Evolutionary conservation across 1,284 basidiomycete species (phyloP).

Genomic region (Cystobasidiaceae sp.): DNA sequence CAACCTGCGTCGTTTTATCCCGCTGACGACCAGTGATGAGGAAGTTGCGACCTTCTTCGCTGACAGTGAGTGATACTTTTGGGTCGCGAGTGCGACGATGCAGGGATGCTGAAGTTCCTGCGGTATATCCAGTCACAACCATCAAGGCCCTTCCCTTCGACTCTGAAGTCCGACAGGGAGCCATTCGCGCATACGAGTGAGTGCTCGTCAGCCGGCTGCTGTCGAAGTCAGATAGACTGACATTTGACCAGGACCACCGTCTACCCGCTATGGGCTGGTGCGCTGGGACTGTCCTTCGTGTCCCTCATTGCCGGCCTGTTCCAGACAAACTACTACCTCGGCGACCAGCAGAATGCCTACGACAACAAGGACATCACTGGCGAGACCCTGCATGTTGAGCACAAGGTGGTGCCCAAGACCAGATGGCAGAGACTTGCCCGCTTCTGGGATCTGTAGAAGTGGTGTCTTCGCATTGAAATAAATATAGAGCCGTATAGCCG

Average conservation of each 20-base stretch:
- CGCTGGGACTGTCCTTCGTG: constrained; percentile 36
- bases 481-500: no score
- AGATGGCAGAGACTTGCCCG: constrained; percentile 11
- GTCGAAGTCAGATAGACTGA: neutral
- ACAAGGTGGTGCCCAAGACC: constrained; percentile 22
- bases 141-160: constrained; percentile 33
- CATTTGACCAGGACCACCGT: constrained; percentile 7
- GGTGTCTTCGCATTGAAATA: no score
- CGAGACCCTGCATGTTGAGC: neutral
- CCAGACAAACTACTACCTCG: constrained; percentile 33
- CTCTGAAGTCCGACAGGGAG: constrained; percentile 29
- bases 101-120: neutral
- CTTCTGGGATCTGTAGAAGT: constrained; percentile 8
- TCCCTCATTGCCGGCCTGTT: constrained; percentile 34
- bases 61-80: neutral
- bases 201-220: neutral
- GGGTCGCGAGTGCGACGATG: neutral
- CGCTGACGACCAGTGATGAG: constrained; percentile 32
- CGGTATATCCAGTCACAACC: constrained; percentile 18
- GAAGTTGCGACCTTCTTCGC: constrained; percentile 33
- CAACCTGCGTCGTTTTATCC: constrained; percentile 34
- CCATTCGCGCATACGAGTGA: constrained; percentile 32
- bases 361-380: constrained; percentile 18
- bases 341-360: constrained; percentile 30
- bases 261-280: constrained; percentile 33